Percentiles rank a stretch among this genome's conserved stretches.
Conservation (phyloP, 345 rosid genomes). For the Aethionema arabicum region DNA sequence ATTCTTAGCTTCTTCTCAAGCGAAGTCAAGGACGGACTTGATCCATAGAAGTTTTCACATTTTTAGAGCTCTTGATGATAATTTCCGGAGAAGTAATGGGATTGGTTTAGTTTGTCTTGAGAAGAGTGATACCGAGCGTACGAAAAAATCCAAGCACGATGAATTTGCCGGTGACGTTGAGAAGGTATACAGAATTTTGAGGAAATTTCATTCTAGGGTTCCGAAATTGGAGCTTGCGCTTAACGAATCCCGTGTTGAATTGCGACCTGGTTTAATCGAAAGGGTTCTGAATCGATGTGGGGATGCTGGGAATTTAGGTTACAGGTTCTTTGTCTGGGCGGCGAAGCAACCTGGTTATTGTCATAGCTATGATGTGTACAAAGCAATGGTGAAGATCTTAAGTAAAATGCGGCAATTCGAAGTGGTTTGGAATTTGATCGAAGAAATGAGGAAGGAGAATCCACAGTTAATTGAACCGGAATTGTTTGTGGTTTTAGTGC, state of each 20-base stretch:
- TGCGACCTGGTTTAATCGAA: conserved; percentile 69
- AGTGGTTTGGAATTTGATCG: conserved; percentile 82
- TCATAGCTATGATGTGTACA: conserved; percentile 68
- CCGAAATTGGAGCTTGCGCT: conserved; percentile 81
- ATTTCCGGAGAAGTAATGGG: conserved; percentile 32
- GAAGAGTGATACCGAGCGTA: conserved; percentile 24
- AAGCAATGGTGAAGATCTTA: conserved; percentile 64
- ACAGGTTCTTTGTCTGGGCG: conserved; percentile 78
- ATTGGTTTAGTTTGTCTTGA: conserved; percentile 52
- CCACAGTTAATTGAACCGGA: conserved; percentile 71
- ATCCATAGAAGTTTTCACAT: conserved; percentile 17
- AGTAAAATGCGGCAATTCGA: conserved; percentile 89
- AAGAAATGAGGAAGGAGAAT: conserved; percentile 78
- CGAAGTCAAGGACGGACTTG: conserved; percentile 1
- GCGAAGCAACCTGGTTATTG: conserved; percentile 71
- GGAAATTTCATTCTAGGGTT: conserved; percentile 66
- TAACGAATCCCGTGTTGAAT: conserved; percentile 64
- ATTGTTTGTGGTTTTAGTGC: conserved; percentile 63
- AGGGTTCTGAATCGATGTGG: conserved; percentile 90
- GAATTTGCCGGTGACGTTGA: conserved; percentile 79
- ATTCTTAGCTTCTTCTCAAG: conserved; percentile 10
- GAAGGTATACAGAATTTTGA: conserved; percentile 65
- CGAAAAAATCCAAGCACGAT: conserved; percentile 36
- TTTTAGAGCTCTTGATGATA: conserved; percentile 15
- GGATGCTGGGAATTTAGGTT: conserved; percentile 84